A percentile compares a stretch with the other conserved stretches of the same genome.
Conservation (phyloP, 2,329 filamentous ascomycete genomes). For the Aspergillus aculeatus region DNA sequence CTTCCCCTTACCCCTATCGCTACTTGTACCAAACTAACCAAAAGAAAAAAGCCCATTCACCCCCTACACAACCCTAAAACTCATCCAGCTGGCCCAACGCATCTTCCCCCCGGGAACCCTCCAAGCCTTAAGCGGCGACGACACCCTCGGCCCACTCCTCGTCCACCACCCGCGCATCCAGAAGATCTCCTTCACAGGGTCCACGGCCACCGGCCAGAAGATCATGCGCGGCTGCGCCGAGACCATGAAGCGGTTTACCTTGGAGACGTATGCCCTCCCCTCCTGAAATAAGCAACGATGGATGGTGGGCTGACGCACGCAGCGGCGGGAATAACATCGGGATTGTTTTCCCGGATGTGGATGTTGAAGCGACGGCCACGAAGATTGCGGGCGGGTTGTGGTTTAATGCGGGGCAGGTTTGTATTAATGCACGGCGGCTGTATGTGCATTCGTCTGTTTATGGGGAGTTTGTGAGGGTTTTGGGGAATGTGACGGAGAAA, state of each 20-base stretch:
- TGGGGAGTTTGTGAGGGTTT: not conserved
- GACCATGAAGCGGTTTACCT: not conserved
- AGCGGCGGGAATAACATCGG: not conserved
- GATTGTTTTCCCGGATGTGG: not conserved
- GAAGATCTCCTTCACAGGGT: not conserved
- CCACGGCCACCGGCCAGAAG: not conserved
- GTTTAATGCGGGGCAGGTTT: not conserved
- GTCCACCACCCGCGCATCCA: not conserved
- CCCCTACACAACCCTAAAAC: too few species aligned
- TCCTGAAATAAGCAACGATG: too few species aligned
- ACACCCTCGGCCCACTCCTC: not conserved
- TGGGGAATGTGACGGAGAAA: not conserved
- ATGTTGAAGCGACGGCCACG: not conserved
- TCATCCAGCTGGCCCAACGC: too few species aligned
- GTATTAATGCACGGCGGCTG: not conserved
- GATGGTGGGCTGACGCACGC: too few species aligned
- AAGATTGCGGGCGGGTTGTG: not conserved
- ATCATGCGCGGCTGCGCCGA: not conserved
- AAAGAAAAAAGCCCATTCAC: too few species aligned
- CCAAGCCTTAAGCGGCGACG: too few species aligned
- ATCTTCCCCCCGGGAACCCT: too few species aligned
- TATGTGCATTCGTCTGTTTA: not conserved
- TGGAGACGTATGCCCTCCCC: too few species aligned
- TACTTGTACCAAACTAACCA: too few species aligned
- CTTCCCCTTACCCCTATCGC: too few species aligned